phyloP scores from a whole-genome alignment of 306 rosid species.

The Lablab purpureus region DNA sequence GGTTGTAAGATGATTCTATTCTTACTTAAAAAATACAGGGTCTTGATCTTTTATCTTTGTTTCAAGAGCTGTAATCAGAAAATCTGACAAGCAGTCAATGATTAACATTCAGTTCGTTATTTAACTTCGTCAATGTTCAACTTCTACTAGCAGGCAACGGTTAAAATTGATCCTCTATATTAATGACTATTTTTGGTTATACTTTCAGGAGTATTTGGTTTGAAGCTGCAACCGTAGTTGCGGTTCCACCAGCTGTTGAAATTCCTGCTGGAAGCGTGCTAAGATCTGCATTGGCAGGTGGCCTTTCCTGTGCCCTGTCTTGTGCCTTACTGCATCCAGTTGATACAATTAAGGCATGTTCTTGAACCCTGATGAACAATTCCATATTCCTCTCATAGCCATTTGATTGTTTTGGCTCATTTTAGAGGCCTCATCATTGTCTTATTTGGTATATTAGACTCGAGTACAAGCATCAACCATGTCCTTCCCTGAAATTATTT shows the following conservation, averaged over 20 bases:
- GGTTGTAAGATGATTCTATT: not conserved
- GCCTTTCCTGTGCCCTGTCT: conserved; percentile 96
- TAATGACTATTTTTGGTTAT: conserved; percentile 39
- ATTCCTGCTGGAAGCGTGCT: conserved; percentile 95
- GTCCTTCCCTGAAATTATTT: conserved; percentile 93
- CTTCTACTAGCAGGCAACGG: conserved; percentile 18
- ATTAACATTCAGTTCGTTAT: conserved; percentile 7
- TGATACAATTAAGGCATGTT: conserved; percentile 88
- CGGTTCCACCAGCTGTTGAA: conserved; percentile 95
- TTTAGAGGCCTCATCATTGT: conserved; percentile 39
- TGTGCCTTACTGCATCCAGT: conserved; percentile 91
- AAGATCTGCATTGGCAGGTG: conserved; percentile 99
- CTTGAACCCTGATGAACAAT: conserved; percentile 39
- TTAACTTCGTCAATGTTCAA: conserved; percentile 8
- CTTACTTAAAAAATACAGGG: not conserved
- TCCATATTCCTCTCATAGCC: conserved; percentile 25
- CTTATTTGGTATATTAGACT: conserved; percentile 67
- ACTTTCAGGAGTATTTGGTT: conserved; percentile 95
- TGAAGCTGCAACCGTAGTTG: conserved; percentile 99
- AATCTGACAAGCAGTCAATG: too few relatives aligned
- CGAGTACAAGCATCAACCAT: conserved; percentile 92
- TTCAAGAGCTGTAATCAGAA: not conserved
- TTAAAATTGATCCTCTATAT: conserved; percentile 36
- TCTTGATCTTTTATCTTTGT: not conserved
- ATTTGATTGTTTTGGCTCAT: conserved; percentile 33